Conservation (phyloP, 148 eudicot genomes). For the Camellia sinensis region DNA sequence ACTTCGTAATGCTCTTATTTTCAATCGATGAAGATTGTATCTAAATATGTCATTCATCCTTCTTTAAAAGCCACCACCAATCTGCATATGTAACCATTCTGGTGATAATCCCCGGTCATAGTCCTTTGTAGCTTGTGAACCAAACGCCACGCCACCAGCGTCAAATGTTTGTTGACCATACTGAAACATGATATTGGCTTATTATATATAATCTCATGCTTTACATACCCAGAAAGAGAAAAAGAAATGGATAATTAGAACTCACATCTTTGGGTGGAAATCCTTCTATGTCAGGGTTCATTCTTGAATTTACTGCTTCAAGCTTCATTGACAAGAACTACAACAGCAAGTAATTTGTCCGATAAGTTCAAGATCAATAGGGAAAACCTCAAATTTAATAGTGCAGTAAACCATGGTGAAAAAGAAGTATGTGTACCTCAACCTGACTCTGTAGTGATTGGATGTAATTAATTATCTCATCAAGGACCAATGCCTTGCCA, state of each 20-base stretch:
- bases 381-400: constrained; percentile 3
- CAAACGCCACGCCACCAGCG: constrained; percentile 47
- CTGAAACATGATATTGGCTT: constrained; percentile 36
- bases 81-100: constrained; percentile 93
- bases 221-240: too few species aligned
- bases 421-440: constrained; percentile 52
- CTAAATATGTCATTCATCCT: constrained; percentile 28
- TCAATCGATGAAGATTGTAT: constrained; percentile 8
- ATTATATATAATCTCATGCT: not conserved
- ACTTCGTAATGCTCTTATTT: constrained; percentile 23
- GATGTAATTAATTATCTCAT: constrained; percentile 91
- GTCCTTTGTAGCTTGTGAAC: constrained; percentile 60
- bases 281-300: constrained; percentile 56
- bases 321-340: constrained; percentile 94
- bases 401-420: constrained; percentile 2
- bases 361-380: constrained; percentile 11
- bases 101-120: constrained; percentile 61
- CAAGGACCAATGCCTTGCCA: constrained; percentile 91
- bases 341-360: constrained; percentile 16
- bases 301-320: constrained; percentile 78
- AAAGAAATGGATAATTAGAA: not conserved
- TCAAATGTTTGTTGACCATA: constrained; percentile 67
- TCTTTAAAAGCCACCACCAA: constrained; percentile 79
- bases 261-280: constrained; percentile 86
- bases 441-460: constrained; percentile 94